phyloP scores from a whole-genome alignment of 2,329 filamentous ascomycete genomes.

The Shiraia bambusicola region DNA sequence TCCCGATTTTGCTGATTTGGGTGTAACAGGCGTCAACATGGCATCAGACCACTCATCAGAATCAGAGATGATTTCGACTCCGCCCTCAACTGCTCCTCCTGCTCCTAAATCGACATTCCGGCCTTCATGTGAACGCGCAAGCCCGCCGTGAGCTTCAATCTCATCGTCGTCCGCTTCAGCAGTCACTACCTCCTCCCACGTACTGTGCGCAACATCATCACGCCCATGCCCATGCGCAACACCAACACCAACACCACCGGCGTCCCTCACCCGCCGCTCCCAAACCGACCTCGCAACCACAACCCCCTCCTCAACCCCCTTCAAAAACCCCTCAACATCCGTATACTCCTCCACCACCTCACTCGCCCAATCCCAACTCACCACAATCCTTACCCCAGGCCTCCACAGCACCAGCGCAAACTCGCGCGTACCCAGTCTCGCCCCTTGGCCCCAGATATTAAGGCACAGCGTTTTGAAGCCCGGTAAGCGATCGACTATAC shows the following conservation, averaged over 20 bases:
- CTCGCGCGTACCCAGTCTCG: conserved; percentile 7
- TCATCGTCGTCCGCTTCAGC: neutral
- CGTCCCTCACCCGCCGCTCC: neutral
- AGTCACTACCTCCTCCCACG: neutral
- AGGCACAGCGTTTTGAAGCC: conserved; percentile 19
- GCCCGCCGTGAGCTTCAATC: neutral
- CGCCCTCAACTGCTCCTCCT: neutral
- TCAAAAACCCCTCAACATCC: conserved; percentile 7
- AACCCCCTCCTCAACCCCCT: conserved; percentile 2
- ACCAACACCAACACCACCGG: neutral
- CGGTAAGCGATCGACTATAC: conserved; percentile 15
- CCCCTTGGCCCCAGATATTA: conserved; percentile 18
- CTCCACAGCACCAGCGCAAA: conserved; percentile 14
- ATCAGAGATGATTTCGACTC: conserved; percentile 1
- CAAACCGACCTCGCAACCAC: neutral
- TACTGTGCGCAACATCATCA: too few species aligned
- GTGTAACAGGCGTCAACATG: conserved; percentile 7
- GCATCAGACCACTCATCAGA: conserved; percentile 13
- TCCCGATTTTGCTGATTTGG: neutral
- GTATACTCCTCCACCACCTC: conserved; percentile 5
- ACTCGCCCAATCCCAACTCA: conserved; percentile 6
- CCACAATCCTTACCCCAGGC: conserved; percentile 9
- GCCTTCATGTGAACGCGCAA: too few species aligned
- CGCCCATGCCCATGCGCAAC: neutral
- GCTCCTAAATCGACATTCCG: neutral